Conservation (phyloP, 192 early-diverging fungal genomes). For the Pilaira anomala region DNA sequence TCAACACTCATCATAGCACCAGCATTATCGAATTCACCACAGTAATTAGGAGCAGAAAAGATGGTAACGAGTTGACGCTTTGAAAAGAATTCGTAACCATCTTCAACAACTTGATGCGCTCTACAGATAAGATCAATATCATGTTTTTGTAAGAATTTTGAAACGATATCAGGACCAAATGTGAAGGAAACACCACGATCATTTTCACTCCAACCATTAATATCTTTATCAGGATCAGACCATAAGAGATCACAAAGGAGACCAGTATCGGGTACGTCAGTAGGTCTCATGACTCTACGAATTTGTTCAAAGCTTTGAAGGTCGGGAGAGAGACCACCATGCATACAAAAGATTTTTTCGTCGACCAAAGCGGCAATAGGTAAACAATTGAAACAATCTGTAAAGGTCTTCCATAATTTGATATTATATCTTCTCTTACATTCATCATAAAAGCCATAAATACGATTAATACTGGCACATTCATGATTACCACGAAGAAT, state of each 20-base stretch:
- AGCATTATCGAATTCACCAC: conserved; percentile 86
- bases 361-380: conserved; percentile 97
- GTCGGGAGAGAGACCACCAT: conserved; percentile 96
- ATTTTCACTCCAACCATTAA: conserved; percentile 95
- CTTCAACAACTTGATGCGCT: conserved; percentile 96
- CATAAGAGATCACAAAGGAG: conserved; percentile 94
- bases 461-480: conserved; percentile 75
- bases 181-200: conserved; percentile 96
- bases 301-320: conserved; percentile 98
- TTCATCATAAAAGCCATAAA: conserved; percentile 99
- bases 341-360: conserved; percentile 99
- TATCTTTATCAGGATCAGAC: conserved; percentile 97
- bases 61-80: conserved; percentile 88
- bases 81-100: conserved; percentile 97
- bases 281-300: conserved; percentile 93
- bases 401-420: conserved; percentile 99
- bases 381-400: conserved; percentile 98
- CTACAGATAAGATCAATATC: conserved; percentile 92
- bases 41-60: conserved; percentile 97
- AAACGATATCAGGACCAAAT: conserved; percentile 94
- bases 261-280: conserved; percentile 97
- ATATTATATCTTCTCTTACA: conserved; percentile 96
- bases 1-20: conserved; percentile 92
- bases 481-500: conserved; percentile 98
- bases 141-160: conserved; percentile 80